Conservation (phyloP, 2,329 filamentous ascomycete species). For the Teratosphaeriaceae sp. region DNA sequence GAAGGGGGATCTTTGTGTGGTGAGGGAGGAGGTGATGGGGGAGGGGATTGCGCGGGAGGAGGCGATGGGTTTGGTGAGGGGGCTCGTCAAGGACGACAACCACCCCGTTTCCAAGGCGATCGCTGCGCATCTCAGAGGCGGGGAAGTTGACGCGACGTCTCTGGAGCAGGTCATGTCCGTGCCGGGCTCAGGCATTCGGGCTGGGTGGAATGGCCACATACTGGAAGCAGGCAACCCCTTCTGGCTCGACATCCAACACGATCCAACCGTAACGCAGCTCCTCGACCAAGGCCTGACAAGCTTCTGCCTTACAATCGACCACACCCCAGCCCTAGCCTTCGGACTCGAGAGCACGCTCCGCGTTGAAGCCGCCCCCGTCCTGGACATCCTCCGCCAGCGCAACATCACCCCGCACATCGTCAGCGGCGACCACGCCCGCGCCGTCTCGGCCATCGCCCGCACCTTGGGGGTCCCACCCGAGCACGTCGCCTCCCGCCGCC, state of each 20-base stretch:
- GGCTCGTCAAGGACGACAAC: slow-evolving; percentile 14
- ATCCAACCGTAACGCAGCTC: slow-evolving; percentile 28
- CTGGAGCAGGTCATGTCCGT: neutral
- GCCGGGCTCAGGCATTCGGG: slow-evolving; percentile 19
- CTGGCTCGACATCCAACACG: slow-evolving; percentile 37
- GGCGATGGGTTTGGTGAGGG: neutral
- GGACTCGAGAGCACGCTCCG: slow-evolving; percentile 44
- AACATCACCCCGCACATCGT: slow-evolving; percentile 49
- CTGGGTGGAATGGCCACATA: slow-evolving; percentile 23
- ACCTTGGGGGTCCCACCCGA: slow-evolving; percentile 33
- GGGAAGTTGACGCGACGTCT: neutral
- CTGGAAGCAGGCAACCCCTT: slow-evolving; percentile 42
- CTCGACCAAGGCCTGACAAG: slow-evolving; percentile 41
- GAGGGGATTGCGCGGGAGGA: slow-evolving; percentile 4
- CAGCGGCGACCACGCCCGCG: slow-evolving; percentile 49
- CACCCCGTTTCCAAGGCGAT: slow-evolving; percentile 21
- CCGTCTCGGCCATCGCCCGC: slow-evolving; percentile 44
- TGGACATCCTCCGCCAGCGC: slow-evolving; percentile 44
- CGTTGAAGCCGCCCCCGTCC: slow-evolving; percentile 44
- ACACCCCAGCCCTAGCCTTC: slow-evolving; percentile 40
- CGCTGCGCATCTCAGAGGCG: neutral
- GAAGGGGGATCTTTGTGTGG: slow-evolving; percentile 43
- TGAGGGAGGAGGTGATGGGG: slow-evolving; percentile 19
- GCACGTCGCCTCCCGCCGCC: slow-evolving; percentile 41
- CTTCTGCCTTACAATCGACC: slow-evolving; percentile 51